Percentiles rank a stretch among this genome's conserved stretches.
Evolutionary conservation across 176 grass and related monocot genomes (phyloP).

Genomic region (Bonia amplexicaulis): DNA sequence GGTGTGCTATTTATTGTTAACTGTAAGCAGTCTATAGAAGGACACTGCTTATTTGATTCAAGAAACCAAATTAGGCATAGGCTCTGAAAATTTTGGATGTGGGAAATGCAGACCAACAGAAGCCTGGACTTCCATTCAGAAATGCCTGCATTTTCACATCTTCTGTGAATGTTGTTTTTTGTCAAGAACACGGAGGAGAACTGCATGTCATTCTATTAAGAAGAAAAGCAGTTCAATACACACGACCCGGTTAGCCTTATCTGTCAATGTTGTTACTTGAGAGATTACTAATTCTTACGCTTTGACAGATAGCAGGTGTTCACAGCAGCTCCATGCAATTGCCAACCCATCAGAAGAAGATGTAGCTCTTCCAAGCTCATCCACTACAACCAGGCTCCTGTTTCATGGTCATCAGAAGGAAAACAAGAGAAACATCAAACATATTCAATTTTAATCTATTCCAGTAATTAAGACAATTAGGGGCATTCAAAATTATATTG

Average conservation of each 20-base stretch:
- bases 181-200: no score
- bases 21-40: background rate
- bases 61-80: background rate
- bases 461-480: constrained; percentile 18
- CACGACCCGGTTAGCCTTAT: no score
- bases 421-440: constrained; percentile 16
- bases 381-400: constrained; percentile 88
- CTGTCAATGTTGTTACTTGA: background rate
- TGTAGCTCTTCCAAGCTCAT: constrained; percentile 98
- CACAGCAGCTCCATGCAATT: constrained; percentile 98
- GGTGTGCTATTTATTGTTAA: background rate
- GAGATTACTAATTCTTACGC: constrained; percentile 55
- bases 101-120: background rate
- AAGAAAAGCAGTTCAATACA: no score
- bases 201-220: no score
- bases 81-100: background rate
- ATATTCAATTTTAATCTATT: constrained; percentile 5
- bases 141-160: background rate
- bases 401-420: constrained; percentile 10
- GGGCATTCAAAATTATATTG: background rate
- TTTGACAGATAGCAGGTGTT: constrained; percentile 73
- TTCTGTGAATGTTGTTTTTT: background rate
- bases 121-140: background rate
- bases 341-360: constrained; percentile 95
- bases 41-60: constrained; percentile 19